These are phyloP conservation scores for Tarenaya hassleriana DNA, from an alignment of 345 rosid species.

Conservation along the genomic window DNA sequence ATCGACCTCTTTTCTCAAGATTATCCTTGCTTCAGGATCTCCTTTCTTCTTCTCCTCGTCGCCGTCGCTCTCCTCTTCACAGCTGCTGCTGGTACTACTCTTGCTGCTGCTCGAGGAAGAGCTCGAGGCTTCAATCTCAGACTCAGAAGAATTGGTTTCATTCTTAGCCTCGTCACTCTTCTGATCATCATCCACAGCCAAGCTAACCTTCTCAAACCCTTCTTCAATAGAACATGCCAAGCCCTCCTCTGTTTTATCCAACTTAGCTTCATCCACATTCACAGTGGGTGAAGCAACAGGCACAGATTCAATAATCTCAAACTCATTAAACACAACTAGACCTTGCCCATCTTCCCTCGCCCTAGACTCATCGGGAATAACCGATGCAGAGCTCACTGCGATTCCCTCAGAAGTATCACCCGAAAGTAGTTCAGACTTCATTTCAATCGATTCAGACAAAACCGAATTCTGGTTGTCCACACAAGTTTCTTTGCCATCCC, in stretches of 20 bases:
- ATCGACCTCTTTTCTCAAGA: slow-evolving; percentile 15
- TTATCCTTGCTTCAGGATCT: slow-evolving; percentile 9
- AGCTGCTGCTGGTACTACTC: slow-evolving; percentile 25
- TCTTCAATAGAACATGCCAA: slow-evolving; percentile 42
- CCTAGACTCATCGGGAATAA: slow-evolving; percentile 13
- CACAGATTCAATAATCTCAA: not conserved
- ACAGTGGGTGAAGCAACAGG: slow-evolving; percentile 18
- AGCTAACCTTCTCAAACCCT: slow-evolving; percentile 41
- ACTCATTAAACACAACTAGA: no score
- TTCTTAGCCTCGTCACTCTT: slow-evolving; percentile 25
- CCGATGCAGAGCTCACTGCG: slow-evolving; percentile 15
- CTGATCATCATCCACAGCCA: slow-evolving; percentile 28
- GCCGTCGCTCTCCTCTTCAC: slow-evolving; percentile 23
- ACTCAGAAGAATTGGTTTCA: slow-evolving; percentile 28
- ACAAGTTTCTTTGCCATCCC: slow-evolving; percentile 13
- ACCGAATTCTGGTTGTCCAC: slow-evolving; percentile 2
- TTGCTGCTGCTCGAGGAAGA: slow-evolving; percentile 35
- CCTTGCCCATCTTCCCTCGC: slow-evolving; percentile 12
- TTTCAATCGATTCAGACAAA: slow-evolving; percentile 20
- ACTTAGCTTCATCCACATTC: slow-evolving; percentile 33
- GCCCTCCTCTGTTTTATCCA: slow-evolving; percentile 23
- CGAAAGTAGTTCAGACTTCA: slow-evolving; percentile 14
- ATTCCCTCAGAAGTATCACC: slow-evolving; percentile 9
- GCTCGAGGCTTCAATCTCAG: slow-evolving; percentile 41
- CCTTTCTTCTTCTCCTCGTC: slow-evolving; percentile 22